A percentile compares a stretch with the other conserved stretches of the same genome.
These are phyloP conservation scores for Phytophthora melonis DNA, from an alignment of 352 stramenopile species.

Conservation along the genomic window DNA sequence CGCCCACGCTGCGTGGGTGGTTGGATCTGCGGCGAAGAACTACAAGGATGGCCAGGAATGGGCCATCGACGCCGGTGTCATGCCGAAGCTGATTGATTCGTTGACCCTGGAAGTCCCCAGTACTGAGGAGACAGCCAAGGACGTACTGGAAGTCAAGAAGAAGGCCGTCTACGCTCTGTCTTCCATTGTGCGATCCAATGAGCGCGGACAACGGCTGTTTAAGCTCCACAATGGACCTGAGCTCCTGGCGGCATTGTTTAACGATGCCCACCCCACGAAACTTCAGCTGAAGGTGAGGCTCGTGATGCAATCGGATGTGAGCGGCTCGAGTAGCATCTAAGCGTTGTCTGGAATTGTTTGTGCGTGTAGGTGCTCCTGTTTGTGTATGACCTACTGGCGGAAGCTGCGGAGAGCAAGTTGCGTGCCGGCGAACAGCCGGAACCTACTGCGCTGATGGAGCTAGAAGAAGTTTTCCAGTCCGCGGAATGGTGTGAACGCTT, in stretches of 20 bases:
- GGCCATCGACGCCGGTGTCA: slow-evolving; percentile 75
- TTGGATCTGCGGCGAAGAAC: slow-evolving; percentile 85
- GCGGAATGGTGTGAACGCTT: slow-evolving; percentile 67
- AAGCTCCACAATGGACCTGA: slow-evolving; percentile 52
- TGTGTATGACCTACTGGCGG: slow-evolving; percentile 72
- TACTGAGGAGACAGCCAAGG: slow-evolving; percentile 26
- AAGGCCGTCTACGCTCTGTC: slow-evolving; percentile 86
- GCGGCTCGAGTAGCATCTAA: slow-evolving; percentile 8
- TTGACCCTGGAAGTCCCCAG: slow-evolving; percentile 48
- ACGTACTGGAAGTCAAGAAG: slow-evolving; percentile 81
- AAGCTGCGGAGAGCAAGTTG: slow-evolving; percentile 38
- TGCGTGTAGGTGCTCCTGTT: slow-evolving; percentile 61
- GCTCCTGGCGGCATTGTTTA: slow-evolving; percentile 53
- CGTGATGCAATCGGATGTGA: slow-evolving; percentile 1
- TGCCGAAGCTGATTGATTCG: slow-evolving; percentile 76
- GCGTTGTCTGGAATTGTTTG: not conserved
- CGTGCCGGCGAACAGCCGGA: slow-evolving; percentile 9
- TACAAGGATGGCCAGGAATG: slow-evolving; percentile 86
- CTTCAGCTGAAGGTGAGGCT: slow-evolving; percentile 74
- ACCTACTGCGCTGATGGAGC: slow-evolving; percentile 46
- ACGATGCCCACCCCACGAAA: slow-evolving; percentile 46
- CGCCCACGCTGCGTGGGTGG: slow-evolving; percentile 69
- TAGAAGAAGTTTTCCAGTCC: slow-evolving; percentile 60
- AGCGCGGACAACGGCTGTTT: slow-evolving; percentile 76
- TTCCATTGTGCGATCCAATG: slow-evolving; percentile 73